Base-by-base conservation (phyloP, 495 filamentous ascomycete species). In the Parmelia sp. region DNA sequence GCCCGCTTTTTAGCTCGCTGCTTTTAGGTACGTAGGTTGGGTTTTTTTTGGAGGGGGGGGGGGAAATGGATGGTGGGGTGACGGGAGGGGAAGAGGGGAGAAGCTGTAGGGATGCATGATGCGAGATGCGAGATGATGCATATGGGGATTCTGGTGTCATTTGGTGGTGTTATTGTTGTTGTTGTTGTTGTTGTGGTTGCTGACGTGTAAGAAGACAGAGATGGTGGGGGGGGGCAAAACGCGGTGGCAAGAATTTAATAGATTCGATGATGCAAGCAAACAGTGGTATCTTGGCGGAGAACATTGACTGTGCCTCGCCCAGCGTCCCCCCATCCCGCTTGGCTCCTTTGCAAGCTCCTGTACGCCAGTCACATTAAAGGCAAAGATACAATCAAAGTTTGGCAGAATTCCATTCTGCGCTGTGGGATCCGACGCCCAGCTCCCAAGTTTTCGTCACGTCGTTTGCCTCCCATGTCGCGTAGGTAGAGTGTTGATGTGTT, bases 361-460 rank as follows among this genome's bases (percentile, higher is more conserved):
- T 47, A 12, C 49, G 49, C 49, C 49, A 29, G 49, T 53, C 25
- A 53, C 14, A 31, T 31, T 10, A 53, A 53, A 31, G 4, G 27
- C 49, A 53, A 31, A 53, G 4, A 53, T 17, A 29, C 29, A 5
- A 14, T 29, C 17, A 29, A 17, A 19, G 4, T 31, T n/a, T n/a
- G 15, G 25, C 27, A 31, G 14, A 53, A 53, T 14, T 31, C 49
- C 49, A 1, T 5, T 15, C 49, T 53, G 49, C 49, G 14, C 14
- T 31, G 49, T 31, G 11, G 9, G 31, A 25, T 53, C 27, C 49
- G 49, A 53, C 49, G 49, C 49, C 49, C 27, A 11, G 45, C 25
- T 29, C 49, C 49, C 29, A 53, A 58, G 19, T 65, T 27, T 65
- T 63, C 66, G 58, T 68, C 57, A 65, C 63, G 57, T 68, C 66